These are phyloP conservation scores for Trichosporon sp. DNA, from an alignment of 1,284 basidiomycete species.

Conservation along the genomic window DNA sequence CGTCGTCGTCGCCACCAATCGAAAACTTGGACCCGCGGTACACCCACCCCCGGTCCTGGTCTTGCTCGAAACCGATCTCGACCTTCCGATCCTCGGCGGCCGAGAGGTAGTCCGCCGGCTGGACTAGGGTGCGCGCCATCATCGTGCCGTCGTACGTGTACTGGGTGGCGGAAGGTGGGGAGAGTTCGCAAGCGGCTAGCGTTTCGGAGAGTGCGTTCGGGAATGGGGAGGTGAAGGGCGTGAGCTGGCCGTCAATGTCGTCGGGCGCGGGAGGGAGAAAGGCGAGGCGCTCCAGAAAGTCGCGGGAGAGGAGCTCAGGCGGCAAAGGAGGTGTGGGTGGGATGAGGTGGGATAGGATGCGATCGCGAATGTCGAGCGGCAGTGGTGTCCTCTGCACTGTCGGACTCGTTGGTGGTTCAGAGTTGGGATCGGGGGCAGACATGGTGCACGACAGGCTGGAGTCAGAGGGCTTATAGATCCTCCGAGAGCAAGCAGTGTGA, in stretches of 20 bases:
- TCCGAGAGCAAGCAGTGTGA: neutral
- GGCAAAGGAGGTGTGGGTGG: conserved; percentile 50
- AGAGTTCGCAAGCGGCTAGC: conserved; percentile 17
- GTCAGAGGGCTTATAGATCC: conserved; percentile 8
- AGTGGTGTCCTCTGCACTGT: conserved; percentile 27
- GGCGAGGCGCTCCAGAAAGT: conserved; percentile 46
- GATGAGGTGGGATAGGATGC: conserved; percentile 48
- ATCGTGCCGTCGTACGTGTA: conserved; percentile 34
- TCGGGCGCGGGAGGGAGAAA: conserved; percentile 47
- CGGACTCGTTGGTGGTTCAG: too few species aligned
- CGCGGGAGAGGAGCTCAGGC: conserved; percentile 37
- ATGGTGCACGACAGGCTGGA: neutral
- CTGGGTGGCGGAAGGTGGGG: conserved; percentile 20
- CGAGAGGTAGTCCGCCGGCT: conserved; percentile 16
- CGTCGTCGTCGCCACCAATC: neutral
- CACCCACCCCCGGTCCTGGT: conserved; percentile 44
- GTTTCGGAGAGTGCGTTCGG: conserved; percentile 27
- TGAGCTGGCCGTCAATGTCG: conserved; percentile 49
- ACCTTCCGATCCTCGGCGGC: conserved; percentile 5
- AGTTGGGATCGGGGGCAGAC: neutral
- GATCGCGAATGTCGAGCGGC: conserved; percentile 37
- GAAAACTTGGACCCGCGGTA: conserved; percentile 36
- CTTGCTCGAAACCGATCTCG: conserved; percentile 31
- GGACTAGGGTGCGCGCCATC: conserved; percentile 24
- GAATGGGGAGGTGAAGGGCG: conserved; percentile 38